Conservation (phyloP, 2,329 filamentous ascomycete species). For the Hymenoscyphus salicellus region DNA sequence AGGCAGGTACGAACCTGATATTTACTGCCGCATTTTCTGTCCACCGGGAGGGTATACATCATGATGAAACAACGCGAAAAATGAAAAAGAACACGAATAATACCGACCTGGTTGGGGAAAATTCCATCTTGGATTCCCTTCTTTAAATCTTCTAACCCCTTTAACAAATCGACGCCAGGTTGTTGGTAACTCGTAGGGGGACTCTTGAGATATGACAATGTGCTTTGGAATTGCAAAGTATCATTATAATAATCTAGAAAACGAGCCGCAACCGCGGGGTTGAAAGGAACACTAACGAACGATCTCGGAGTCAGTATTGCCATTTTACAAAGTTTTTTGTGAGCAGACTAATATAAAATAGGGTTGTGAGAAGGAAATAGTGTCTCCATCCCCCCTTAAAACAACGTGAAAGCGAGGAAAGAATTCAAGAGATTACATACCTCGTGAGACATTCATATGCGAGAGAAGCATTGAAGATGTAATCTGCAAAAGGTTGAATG, state of each 20-base stretch:
- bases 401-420: too few relatives aligned
- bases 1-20: constrained; percentile 24
- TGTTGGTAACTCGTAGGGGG: constrained; percentile 51
- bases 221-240: constrained; percentile 37
- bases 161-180: constrained; percentile 47
- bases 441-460: constrained; percentile 43
- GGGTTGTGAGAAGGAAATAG: too few relatives aligned
- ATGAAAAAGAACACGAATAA: too few relatives aligned
- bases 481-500: background rate
- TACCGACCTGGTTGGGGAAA: constrained; percentile 41
- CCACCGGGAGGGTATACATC: too few relatives aligned
- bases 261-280: constrained; percentile 39
- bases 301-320: too few relatives aligned
- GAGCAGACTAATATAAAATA: too few relatives aligned
- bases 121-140: constrained; percentile 39
- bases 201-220: constrained; percentile 41
- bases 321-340: too few relatives aligned
- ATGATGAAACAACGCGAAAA: too few relatives aligned
- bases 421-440: constrained; percentile 43
- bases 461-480: constrained; percentile 15
- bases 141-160: constrained; percentile 43
- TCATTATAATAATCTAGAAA: constrained; percentile 46
- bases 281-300: constrained; percentile 23
- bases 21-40: too few relatives aligned
- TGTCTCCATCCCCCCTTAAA: too few relatives aligned